Evolutionary conservation across 257 asterid genomes (phyloP).

Genomic region (Capsicum pubescens): DNA sequence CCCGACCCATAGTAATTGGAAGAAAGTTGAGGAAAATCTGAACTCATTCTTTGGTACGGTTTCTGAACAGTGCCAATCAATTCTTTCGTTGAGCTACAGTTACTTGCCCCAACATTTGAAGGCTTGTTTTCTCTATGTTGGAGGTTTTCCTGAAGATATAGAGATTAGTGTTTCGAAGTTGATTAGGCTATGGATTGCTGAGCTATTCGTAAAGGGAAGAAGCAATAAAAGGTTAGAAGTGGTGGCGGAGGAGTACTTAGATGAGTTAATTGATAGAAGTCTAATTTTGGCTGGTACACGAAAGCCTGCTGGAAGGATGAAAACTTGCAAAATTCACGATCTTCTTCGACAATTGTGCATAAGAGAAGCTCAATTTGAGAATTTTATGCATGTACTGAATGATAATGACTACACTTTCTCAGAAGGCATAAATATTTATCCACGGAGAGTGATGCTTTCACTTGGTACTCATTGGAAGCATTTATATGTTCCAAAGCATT

Average conservation of each 20-base stretch:
- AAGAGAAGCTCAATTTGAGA: conserved; percentile 10
- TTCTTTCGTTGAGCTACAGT: conserved; percentile 30
- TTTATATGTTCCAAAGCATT: not conserved
- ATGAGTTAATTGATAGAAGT: conserved; percentile 29
- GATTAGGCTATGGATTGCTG: conserved; percentile 30
- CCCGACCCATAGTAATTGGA: not conserved
- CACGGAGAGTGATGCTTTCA: not conserved
- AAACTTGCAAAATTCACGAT: conserved; percentile 32
- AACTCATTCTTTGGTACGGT: not conserved
- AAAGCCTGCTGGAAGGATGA: not conserved
- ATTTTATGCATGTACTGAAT: not conserved
- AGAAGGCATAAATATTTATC: not conserved
- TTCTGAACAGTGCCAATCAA: not conserved
- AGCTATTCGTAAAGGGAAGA: conserved; percentile 16
- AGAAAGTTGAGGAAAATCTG: not conserved
- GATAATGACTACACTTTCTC: not conserved
- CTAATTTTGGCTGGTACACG: not conserved
- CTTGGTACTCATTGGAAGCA: no score
- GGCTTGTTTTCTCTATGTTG: conserved; percentile 32
- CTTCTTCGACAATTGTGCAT: conserved; percentile 20
- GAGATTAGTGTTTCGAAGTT: not conserved
- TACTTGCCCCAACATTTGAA: conserved; percentile 25
- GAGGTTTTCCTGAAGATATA: conserved; percentile 23
- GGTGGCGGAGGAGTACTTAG: conserved; percentile 19
- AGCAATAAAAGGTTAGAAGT: not conserved